These are phyloP conservation scores for Hanseniaspora lachancei DNA, from an alignment of 805 yeast species.

Conservation along the genomic window DNA sequence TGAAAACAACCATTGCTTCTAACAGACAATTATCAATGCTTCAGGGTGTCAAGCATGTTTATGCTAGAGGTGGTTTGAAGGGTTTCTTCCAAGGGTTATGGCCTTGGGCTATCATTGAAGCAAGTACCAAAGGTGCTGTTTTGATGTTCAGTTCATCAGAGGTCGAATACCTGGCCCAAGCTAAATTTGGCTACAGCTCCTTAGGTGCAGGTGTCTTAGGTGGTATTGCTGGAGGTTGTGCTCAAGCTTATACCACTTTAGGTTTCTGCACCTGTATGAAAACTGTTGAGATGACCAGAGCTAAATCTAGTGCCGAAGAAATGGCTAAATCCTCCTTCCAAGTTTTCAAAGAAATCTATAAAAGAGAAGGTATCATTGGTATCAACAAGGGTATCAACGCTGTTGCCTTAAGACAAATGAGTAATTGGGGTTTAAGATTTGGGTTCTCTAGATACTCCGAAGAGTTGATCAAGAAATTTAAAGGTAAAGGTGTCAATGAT, in stretches of 20 bases:
- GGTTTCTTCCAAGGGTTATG: conserved; percentile 96
- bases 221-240: conserved; percentile 91
- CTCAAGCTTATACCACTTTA: conserved; percentile 91
- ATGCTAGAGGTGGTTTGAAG: conserved; percentile 83
- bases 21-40: conserved; percentile 59
- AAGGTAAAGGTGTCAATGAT: conserved; percentile 46
- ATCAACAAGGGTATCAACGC: conserved; percentile 97
- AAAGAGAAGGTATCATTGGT: conserved; percentile 81
- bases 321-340: conserved; percentile 64
- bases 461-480: conserved; percentile 53
- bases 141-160: conserved; percentile 84
- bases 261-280: conserved; percentile 99
- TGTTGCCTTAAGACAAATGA: conserved; percentile 96
- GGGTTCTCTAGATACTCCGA: conserved; percentile 89
- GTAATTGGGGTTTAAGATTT: conserved; percentile 97
- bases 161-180: conserved; percentile 64
- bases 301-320: conserved; percentile 51
- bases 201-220: conserved; percentile 87
- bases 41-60: conserved; percentile 60
- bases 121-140: conserved; percentile 97
- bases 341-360: conserved; percentile 74
- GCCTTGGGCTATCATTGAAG: conserved; percentile 99
- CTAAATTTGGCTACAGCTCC: conserved; percentile 45
- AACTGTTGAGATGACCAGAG: conserved; percentile 91
- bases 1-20: conserved; percentile 97